Evolutionary conservation across 2,329 filamentous ascomycete species (phyloP).

Genomic region (Sporothrix humicola): DNA sequence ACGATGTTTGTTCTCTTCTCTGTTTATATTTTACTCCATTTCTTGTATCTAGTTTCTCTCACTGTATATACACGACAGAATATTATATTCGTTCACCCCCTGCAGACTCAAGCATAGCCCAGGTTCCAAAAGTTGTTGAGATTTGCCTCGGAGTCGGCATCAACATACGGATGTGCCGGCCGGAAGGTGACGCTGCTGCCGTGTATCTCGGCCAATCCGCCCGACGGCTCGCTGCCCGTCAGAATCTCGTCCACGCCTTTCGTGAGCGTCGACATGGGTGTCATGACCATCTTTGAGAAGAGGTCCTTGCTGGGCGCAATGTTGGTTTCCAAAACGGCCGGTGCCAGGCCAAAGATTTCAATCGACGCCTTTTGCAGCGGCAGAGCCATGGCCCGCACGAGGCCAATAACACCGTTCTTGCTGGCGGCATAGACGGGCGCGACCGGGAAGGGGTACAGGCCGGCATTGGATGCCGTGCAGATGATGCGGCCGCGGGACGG

Average conservation of each 20-base stretch:
- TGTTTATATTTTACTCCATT: neutral
- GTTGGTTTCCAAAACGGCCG: slow-evolving; percentile 56
- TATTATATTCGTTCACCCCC: neutral
- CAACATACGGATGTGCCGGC: slow-evolving; percentile 52
- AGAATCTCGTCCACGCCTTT: slow-evolving; percentile 52
- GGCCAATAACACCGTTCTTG: slow-evolving; percentile 56
- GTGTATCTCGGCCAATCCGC: slow-evolving; percentile 58
- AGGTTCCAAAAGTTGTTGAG: slow-evolving; percentile 55
- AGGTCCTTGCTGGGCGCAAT: slow-evolving; percentile 52
- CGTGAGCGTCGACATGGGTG: slow-evolving; percentile 56
- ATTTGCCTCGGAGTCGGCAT: slow-evolving; percentile 55
- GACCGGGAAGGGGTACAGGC: slow-evolving; percentile 57
- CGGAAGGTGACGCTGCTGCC: slow-evolving; percentile 56
- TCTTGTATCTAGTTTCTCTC: neutral
- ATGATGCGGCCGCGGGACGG: slow-evolving; percentile 52
- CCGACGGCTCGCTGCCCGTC: slow-evolving; percentile 47
- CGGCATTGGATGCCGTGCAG: slow-evolving; percentile 60
- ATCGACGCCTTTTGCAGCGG: slow-evolving; percentile 50
- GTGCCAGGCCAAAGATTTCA: slow-evolving; percentile 58
- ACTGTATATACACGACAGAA: neutral
- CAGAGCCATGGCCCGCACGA: slow-evolving; percentile 55
- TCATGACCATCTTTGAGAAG: slow-evolving; percentile 56
- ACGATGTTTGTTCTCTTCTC: neutral
- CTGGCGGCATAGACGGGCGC: slow-evolving; percentile 57
- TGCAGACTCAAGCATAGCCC: slow-evolving; percentile 50